Base-by-base conservation (phyloP, 345 rosid genomes). In the Hypericum perforatum region DNA sequence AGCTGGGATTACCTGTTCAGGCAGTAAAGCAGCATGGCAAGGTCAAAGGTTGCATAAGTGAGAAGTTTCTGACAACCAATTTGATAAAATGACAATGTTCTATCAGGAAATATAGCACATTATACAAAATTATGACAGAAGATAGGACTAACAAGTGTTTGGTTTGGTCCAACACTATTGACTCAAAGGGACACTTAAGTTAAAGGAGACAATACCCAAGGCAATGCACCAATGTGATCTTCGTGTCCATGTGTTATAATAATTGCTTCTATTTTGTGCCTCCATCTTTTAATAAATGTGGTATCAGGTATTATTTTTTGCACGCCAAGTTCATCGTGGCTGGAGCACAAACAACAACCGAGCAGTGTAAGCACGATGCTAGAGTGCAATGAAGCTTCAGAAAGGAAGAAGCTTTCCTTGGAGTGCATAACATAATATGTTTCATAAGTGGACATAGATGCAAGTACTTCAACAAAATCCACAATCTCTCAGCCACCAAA, bases 151-250 rank as follows among this genome's bases (percentile, higher is more conserved):
- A 52, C 32, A 44, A 46, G 58, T 54, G 53, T 50, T 49, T 53
- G 29, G 53, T 50, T 49, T 53, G 29, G 38, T 52, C 43, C 16
- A 38, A 13, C 45, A 51, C 36, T 10, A 36, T 39, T n/a, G 52
- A 37, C 41, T 41, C 38, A 39, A 13, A 43, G 37, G 16, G 36
- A 6, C 13, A 32, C 54, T 51, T 48, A 59, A 69, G 67, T 61
- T 54, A 80, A 71, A 60, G 70, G 84, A 76, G 70, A 61, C 76
- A 64, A 82, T 92, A 92, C 98, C 98, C 98, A 92, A 64, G 98
- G 96, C 94, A 92, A 85, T 49, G 98, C 96, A 79, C 98, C 98
- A 67, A 92, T 92, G 96, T 92, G 98, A 80, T 92, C 98, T 75
- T 92, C 98, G 36, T 92, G 98, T 60, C 98, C 98, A 53, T 92